A percentile compares a stretch with the other conserved stretches of the same genome.
These are phyloP conservation scores for Monosporascus sp. DNA, from an alignment of 2,329 filamentous ascomycete genomes.

Conservation along the genomic window DNA sequence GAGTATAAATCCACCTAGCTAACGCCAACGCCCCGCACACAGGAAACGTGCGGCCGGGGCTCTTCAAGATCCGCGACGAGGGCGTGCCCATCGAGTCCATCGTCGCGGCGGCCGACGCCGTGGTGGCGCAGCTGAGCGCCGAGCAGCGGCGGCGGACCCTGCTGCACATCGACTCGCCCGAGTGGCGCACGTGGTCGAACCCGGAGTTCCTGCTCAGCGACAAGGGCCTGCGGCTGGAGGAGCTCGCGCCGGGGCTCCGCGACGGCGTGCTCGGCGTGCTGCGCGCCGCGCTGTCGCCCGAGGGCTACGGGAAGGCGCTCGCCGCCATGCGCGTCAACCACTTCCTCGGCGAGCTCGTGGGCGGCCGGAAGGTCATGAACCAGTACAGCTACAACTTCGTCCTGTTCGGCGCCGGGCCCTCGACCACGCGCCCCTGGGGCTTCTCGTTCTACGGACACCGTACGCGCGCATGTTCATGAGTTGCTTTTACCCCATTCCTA, in stretches of 20 bases:
- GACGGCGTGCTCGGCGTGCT: slow-evolving; percentile 52
- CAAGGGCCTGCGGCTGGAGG: slow-evolving; percentile 67
- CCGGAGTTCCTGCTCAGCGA: slow-evolving; percentile 66
- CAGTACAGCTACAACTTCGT: slow-evolving; percentile 73
- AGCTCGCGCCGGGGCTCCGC: slow-evolving; percentile 38
- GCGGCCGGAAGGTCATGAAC: slow-evolving; percentile 61
- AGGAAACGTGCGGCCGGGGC: slow-evolving; percentile 45
- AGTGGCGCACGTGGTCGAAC: slow-evolving; percentile 68
- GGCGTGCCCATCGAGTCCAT: slow-evolving; percentile 54
- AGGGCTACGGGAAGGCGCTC: slow-evolving; percentile 67
- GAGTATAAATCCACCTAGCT: too few species aligned
- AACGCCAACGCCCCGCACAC: neutral
- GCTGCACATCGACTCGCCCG: slow-evolving; percentile 62
- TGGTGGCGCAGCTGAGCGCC: slow-evolving; percentile 42
- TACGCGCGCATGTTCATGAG: too few species aligned
- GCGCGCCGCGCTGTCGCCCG: slow-evolving; percentile 54
- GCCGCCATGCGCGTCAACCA: slow-evolving; percentile 70
- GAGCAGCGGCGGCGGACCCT: slow-evolving; percentile 43
- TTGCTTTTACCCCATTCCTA: too few species aligned
- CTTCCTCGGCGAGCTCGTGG: slow-evolving; percentile 65
- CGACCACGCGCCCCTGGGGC: slow-evolving; percentile 57
- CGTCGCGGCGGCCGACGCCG: slow-evolving; percentile 41
- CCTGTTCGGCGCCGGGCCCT: slow-evolving; percentile 58
- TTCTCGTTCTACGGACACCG: slow-evolving; percentile 72
- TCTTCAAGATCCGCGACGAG: slow-evolving; percentile 60